phyloP scores from a whole-genome alignment of 495 filamentous ascomycete species.

The Lepidopterella palustris region DNA sequence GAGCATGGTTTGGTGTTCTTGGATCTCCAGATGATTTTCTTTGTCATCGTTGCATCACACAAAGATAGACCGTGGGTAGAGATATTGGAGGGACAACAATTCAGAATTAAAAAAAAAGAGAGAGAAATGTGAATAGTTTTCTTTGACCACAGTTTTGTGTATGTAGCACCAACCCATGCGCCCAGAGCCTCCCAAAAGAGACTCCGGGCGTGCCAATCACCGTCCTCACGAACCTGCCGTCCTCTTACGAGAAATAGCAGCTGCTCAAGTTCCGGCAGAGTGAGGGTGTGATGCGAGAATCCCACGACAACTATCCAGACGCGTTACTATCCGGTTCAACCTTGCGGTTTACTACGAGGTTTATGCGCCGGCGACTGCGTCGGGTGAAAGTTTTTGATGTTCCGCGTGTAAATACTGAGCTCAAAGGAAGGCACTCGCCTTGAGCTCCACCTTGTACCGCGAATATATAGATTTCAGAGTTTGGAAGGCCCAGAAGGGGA shows the following conservation, averaged over 20 bases:
- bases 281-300: not conserved
- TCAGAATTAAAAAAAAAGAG: too few species aligned
- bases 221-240: not conserved
- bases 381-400: conserved; percentile 21
- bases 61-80: too few species aligned
- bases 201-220: not conserved
- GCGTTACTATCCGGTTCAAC: not conserved
- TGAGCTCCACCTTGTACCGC: conserved; percentile 35
- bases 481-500: not conserved
- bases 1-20: too few species aligned
- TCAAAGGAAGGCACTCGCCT: conserved; percentile 28
- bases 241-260: not conserved
- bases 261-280: not conserved
- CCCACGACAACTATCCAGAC: not conserved
- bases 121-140: too few species aligned
- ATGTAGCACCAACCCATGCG: not conserved
- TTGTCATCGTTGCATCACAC: too few species aligned
- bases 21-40: too few species aligned
- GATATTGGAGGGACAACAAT: too few species aligned
- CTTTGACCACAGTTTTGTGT: too few species aligned
- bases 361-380: not conserved
- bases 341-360: not conserved
- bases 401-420: conserved; percentile 35
- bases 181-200: not conserved
- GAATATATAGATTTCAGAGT: conserved; percentile 5